A percentile compares a stretch with the other conserved stretches of the same genome.
Conservation (phyloP, 116 monocot genomes). For the Papilionanthe hybrid region DNA sequence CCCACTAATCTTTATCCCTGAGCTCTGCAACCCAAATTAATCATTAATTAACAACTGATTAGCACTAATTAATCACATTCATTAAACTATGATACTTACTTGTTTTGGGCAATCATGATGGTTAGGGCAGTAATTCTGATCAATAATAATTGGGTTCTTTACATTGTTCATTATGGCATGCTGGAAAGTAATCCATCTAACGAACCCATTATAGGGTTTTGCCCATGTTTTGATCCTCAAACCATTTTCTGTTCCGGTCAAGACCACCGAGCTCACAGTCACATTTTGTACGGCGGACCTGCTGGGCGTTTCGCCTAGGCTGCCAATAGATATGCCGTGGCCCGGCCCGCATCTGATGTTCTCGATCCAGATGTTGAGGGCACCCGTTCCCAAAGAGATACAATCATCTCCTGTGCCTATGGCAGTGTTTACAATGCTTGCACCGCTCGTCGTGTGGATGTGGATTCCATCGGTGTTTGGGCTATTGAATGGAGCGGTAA, state of each 20-base stretch:
- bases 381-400: conserved; percentile 38
- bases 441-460: conserved; percentile 42
- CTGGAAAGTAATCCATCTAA: too few species aligned
- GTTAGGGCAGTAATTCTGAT: conserved; percentile 67
- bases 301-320: too few species aligned
- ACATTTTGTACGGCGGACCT: too few species aligned
- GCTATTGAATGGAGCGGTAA: conserved; percentile 52
- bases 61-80: neutral
- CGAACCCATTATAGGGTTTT: too few species aligned
- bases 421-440: conserved; percentile 25
- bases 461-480: conserved; percentile 86
- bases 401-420: conserved; percentile 33
- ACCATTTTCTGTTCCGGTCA: too few species aligned
- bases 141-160: conserved; percentile 53
- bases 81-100: conserved; percentile 8
- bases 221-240: too few species aligned
- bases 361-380: conserved; percentile 42
- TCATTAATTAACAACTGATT: neutral
- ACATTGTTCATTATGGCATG: too few species aligned
- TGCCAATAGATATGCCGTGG: conserved; percentile 76
- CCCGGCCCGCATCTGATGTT: conserved; percentile 62
- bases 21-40: conserved; percentile 4
- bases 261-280: too few species aligned
- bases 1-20: conserved; percentile 12
- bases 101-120: conserved; percentile 30